Percentiles rank a stretch among this genome's conserved stretches.
These are phyloP conservation scores for Aureobasidium mangrovei DNA, from an alignment of 2,329 filamentous ascomycete species.

Conservation along the genomic window DNA sequence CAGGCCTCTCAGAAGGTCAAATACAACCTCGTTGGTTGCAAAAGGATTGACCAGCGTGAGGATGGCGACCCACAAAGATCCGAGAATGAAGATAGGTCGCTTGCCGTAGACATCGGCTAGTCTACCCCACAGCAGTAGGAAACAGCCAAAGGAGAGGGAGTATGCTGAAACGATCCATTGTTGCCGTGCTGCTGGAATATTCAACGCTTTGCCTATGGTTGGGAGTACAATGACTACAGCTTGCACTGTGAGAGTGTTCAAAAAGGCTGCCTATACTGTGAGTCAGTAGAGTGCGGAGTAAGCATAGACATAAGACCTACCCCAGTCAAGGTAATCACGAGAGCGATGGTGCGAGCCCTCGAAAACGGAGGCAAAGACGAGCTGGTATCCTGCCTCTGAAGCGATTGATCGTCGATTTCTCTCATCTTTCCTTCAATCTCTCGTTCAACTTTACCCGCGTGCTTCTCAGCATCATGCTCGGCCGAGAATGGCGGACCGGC, in stretches of 20 bases:
- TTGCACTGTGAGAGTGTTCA: slow-evolving; percentile 26
- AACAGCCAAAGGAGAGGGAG: slow-evolving; percentile 57
- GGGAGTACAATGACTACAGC: slow-evolving; percentile 28
- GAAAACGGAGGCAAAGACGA: slow-evolving; percentile 14
- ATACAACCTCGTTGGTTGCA: slow-evolving; percentile 56
- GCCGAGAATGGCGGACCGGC: background rate
- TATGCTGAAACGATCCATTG: slow-evolving; percentile 59
- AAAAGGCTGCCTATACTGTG: slow-evolving; percentile 10
- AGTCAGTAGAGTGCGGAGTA: slow-evolving; percentile 19
- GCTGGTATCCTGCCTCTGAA: background rate
- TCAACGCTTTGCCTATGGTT: slow-evolving; percentile 25
- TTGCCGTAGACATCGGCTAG: slow-evolving; percentile 61
- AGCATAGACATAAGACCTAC: slow-evolving; percentile 16
- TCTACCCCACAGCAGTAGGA: slow-evolving; percentile 58
- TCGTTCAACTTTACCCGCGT: background rate
- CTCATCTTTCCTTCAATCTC: background rate
- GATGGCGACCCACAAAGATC: slow-evolving; percentile 54
- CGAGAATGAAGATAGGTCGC: slow-evolving; percentile 54
- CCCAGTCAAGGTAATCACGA: slow-evolving; percentile 25
- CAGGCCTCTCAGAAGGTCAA: slow-evolving; percentile 57
- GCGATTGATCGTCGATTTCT: background rate
- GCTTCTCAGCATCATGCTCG: background rate
- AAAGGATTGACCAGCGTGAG: slow-evolving; percentile 55
- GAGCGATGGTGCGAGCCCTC: slow-evolving; percentile 22
- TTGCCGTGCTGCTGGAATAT: slow-evolving; percentile 26